phyloP scores from a whole-genome alignment of 495 filamentous ascomycete genomes.

The Annulohypoxylon stygium region DNA sequence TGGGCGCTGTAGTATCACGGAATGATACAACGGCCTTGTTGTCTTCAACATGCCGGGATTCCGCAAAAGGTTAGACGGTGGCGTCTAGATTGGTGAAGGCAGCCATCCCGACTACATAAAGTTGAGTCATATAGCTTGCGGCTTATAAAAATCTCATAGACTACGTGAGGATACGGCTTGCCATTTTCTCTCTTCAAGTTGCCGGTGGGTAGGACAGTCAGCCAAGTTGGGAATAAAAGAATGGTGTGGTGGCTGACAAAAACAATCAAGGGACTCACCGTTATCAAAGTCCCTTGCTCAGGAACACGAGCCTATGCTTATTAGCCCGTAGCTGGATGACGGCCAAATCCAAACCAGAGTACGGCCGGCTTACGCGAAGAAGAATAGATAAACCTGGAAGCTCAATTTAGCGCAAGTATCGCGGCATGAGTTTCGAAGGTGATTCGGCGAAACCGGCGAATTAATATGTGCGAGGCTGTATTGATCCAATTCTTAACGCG shows the following conservation, averaged over 20 bases:
- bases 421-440: slow-evolving; percentile 32
- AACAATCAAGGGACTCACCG: slow-evolving; percentile 19
- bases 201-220: slow-evolving; percentile 39
- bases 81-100: slow-evolving; percentile 23
- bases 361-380: slow-evolving; percentile 48
- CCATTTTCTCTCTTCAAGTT: slow-evolving; percentile 18
- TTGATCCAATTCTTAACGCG: slow-evolving; percentile 34
- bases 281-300: slow-evolving; percentile 46
- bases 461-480: slow-evolving; percentile 50
- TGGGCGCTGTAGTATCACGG: slow-evolving; percentile 37
- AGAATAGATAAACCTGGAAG: slow-evolving; percentile 40
- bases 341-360: slow-evolving; percentile 38
- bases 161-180: slow-evolving; percentile 31
- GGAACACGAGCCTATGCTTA: slow-evolving; percentile 47
- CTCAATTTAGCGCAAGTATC: slow-evolving; percentile 44
- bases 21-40: slow-evolving; percentile 32
- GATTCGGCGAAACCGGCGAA: slow-evolving; percentile 48
- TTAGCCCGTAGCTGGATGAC: slow-evolving; percentile 31
- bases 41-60: slow-evolving; percentile 37
- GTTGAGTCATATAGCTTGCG: slow-evolving; percentile 29
- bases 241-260: slow-evolving; percentile 40
- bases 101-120: slow-evolving; percentile 12
- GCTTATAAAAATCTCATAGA: slow-evolving; percentile 27
- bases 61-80: slow-evolving; percentile 29
- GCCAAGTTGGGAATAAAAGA: slow-evolving; percentile 29